phyloP scores from a whole-genome alignment of 2,329 filamentous ascomycete genomes.

The Mollisia scopiformis region DNA sequence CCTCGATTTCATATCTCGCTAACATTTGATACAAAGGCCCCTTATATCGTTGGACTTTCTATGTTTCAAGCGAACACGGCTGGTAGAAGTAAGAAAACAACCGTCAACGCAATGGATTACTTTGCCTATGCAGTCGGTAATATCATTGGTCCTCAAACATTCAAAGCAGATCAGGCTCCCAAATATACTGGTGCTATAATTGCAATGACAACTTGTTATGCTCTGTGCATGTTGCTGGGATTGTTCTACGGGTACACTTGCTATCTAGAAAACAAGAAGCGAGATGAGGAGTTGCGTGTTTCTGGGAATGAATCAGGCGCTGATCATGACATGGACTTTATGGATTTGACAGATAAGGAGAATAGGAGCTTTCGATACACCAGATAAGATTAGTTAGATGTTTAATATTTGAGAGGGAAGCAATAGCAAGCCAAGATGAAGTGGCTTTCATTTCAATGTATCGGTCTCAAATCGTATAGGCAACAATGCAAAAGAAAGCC shows the following conservation, averaged over 20 bases:
- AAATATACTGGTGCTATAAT: not conserved
- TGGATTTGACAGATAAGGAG: not conserved
- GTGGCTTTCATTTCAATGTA: no score
- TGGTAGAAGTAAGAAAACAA: not conserved
- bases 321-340: not conserved
- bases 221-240: not conserved
- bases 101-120: not conserved
- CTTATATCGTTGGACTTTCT: not conserved
- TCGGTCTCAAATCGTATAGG: no score
- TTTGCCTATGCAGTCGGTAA: not conserved
- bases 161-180: not conserved
- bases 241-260: not conserved
- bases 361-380: not conserved
- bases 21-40: not conserved
- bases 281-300: not conserved
- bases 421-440: no score
- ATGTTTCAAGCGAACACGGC: not conserved
- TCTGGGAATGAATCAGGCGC: not conserved
- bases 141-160: not conserved
- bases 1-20: not conserved
- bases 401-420: no score
- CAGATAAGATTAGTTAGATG: no score
- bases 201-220: not conserved
- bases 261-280: not conserved
- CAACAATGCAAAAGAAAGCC: no score